These are phyloP conservation scores for Ophiostoma quercus DNA, from an alignment of 2,329 filamentous ascomycete species.

Conservation along the genomic window DNA sequence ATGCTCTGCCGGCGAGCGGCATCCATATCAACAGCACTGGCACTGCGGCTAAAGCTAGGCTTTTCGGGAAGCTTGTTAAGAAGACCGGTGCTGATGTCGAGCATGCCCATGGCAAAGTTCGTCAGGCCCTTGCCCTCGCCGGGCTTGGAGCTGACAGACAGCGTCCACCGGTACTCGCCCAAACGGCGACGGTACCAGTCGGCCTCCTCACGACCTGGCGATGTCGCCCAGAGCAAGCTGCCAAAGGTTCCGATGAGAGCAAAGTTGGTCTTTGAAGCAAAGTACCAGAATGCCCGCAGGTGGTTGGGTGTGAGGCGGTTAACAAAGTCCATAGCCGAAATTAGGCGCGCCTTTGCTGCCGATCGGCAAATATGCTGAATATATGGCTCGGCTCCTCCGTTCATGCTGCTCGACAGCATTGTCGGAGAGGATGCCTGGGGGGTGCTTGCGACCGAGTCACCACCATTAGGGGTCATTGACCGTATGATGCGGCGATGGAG, in stretches of 20 bases:
- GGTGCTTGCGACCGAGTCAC: constrained; percentile 36
- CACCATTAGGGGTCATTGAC: constrained; percentile 54
- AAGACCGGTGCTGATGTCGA: constrained; percentile 65
- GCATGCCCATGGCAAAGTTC: constrained; percentile 70
- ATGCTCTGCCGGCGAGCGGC: constrained; percentile 14
- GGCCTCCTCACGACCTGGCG: constrained; percentile 79
- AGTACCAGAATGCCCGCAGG: constrained; percentile 88
- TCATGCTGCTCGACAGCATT: constrained; percentile 28
- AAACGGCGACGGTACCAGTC: constrained; percentile 85
- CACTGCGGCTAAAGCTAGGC: constrained; percentile 56
- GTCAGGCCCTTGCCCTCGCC: constrained; percentile 53
- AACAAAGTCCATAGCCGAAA: constrained; percentile 95
- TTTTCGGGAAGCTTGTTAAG: constrained; percentile 67
- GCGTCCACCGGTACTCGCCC: constrained; percentile 88
- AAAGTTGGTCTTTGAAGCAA: constrained; percentile 83
- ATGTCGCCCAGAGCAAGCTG: constrained; percentile 81
- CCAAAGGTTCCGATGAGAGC: constrained; percentile 93
- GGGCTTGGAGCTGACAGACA: constrained; percentile 77
- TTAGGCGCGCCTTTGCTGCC: constrained; percentile 87
- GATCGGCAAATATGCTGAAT: constrained; percentile 88
- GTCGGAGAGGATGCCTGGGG: constrained; percentile 23
- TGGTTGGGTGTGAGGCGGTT: constrained; percentile 84
- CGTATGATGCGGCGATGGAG: constrained; percentile 87
- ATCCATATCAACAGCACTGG: constrained; percentile 42
- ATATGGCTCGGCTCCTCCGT: constrained; percentile 61